Evolutionary conservation across 2,329 filamentous ascomycete genomes (phyloP), one percentile per base, ranked within the genome.

Genomic region (Chrysosporium queenslandicum): DNA sequence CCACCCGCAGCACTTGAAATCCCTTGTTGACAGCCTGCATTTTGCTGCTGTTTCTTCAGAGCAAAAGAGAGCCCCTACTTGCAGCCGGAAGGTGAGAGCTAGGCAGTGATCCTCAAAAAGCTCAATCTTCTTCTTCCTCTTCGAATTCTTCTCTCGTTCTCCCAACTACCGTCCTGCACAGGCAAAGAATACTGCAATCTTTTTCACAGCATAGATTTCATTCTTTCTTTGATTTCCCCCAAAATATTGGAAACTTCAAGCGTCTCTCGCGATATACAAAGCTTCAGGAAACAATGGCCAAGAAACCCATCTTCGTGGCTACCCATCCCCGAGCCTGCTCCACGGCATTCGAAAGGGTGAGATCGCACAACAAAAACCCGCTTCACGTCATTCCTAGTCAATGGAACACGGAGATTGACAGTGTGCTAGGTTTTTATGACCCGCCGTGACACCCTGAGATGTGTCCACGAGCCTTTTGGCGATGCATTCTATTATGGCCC

Each of bases 401-500:
- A 34, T 36, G 9, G 25, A 36, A 48, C 46, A 56, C 52, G 55
- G 59, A 27, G 9, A 60, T 37, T 49, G 16, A 43, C 46, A 42
- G 23, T 37, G 8, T 25, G 12, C 37, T 60, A 92, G 87, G 90
- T 97, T 59, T 97, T 98, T 70, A 96, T 97, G 91, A 95, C 90
- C 61, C 85, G 88, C 60, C 80, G 80, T 61, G 84, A 94, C 64
- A 82, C 77, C 50, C 78, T 97, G 55, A 77, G 84, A 62, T 94
- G 87, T 66, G 77, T 92, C 61, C 92, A 97, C 69, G 92, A 98
- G 73, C 92, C 92, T 4, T 97, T 97, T 70, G 91, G 91, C 50
- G 92, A 97, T 71, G 86, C 90, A 56, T 97, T 91, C 67, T 97
- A 97, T 74, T 97, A 85, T 65, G 91, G 92, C 49, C 90, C 91